Conservation (phyloP, 306 rosid genomes). For the Chamaecrista fasciculata region DNA sequence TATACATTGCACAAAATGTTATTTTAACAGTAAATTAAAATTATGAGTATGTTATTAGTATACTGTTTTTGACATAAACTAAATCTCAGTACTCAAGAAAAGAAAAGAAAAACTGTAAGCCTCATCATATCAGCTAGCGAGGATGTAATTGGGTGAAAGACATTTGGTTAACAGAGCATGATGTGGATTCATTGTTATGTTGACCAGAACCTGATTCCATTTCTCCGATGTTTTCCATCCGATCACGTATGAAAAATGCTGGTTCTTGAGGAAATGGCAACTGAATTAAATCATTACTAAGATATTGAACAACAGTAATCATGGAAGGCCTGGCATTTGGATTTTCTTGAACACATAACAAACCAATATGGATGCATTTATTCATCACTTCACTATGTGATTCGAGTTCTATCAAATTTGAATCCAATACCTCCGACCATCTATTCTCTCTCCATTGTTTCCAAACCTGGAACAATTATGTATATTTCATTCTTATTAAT, state of each 20-base stretch:
- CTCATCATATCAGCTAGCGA: neutral
- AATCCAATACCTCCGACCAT: slow-evolving; percentile 37
- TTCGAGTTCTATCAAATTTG: slow-evolving; percentile 7
- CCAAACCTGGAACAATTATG: slow-evolving; percentile 36
- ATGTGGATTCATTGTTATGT: neutral
- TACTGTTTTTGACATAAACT: too few species aligned
- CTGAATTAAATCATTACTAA: slow-evolving; percentile 9
- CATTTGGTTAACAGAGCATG: neutral
- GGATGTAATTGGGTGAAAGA: neutral
- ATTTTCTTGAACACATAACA: slow-evolving; percentile 42
- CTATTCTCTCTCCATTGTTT: slow-evolving; percentile 28
- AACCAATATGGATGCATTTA: slow-evolving; percentile 46
- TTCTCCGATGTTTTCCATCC: neutral
- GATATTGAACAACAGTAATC: slow-evolving; percentile 21
- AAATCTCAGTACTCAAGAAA: too few species aligned
- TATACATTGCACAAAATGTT: too few species aligned
- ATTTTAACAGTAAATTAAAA: too few species aligned
- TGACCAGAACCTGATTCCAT: neutral
- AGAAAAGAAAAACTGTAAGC: neutral
- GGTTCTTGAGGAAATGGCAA: slow-evolving; percentile 36
- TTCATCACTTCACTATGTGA: slow-evolving; percentile 31
- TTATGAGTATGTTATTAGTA: too few species aligned
- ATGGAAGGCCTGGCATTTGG: slow-evolving; percentile 34
- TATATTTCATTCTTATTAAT: too few species aligned
- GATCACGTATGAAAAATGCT: neutral